Conservation (phyloP, 306 rosid genomes). For the Quercus variabilis region DNA sequence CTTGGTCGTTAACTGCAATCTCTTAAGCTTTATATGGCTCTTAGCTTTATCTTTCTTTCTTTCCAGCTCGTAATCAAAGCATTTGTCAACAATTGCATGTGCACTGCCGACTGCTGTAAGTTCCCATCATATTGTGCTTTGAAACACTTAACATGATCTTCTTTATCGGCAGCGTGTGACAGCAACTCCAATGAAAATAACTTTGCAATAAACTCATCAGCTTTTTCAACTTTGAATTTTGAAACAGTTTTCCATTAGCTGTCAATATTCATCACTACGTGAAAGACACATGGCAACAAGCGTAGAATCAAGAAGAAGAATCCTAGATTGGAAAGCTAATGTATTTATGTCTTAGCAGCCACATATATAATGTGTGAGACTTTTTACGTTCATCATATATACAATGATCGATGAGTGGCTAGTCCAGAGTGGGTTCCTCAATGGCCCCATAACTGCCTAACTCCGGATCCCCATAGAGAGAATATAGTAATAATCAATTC, state of each 20-base stretch:
- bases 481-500: too few relatives aligned
- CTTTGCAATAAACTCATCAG: neutral
- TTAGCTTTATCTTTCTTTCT: conserved; percentile 1
- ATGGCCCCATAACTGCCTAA: too few relatives aligned
- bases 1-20: conserved; percentile 1
- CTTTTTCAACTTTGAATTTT: neutral
- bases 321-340: neutral
- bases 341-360: neutral
- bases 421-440: too few relatives aligned
- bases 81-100: conserved; percentile 25
- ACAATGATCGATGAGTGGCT: too few relatives aligned
- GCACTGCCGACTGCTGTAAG: neutral
- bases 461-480: too few relatives aligned
- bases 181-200: neutral
- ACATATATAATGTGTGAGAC: neutral
- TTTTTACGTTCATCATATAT: neutral
- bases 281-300: neutral
- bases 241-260: neutral
- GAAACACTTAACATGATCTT: neutral
- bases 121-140: neutral
- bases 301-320: neutral
- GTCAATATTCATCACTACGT: neutral
- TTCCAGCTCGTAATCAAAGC: conserved; percentile 27
- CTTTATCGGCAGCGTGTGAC: neutral
- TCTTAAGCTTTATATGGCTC: neutral